Conservation (phyloP, 768 basidiomycete genomes). For the Leccinum ochraceum region DNA sequence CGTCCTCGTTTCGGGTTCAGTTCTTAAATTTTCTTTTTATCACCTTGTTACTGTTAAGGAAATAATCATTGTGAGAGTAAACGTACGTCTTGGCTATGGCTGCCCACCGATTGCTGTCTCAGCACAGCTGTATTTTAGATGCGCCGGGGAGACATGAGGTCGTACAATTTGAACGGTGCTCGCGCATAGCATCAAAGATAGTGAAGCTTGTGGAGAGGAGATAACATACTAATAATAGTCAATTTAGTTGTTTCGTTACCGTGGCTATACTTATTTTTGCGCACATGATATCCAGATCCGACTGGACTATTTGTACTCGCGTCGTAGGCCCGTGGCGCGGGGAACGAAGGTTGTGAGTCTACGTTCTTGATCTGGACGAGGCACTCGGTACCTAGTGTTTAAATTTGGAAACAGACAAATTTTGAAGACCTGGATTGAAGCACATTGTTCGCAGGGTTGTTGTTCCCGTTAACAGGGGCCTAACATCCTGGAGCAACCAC, state of each 20-base stretch:
- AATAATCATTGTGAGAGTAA: background rate
- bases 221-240: background rate
- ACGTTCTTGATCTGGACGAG: background rate
- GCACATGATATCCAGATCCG: background rate
- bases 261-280: background rate
- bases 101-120: background rate
- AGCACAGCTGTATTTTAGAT: background rate
- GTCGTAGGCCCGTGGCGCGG: too few species aligned
- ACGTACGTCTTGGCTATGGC: too few species aligned
- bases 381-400: background rate
- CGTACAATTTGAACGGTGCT: background rate
- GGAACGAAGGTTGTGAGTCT: background rate
- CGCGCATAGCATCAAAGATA: background rate
- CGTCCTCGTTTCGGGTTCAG: background rate
- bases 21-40: background rate
- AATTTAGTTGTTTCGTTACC: background rate
- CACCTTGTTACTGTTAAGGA: background rate
- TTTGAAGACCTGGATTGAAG: background rate
- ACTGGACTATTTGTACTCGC: too few species aligned
- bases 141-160: background rate
- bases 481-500: background rate
- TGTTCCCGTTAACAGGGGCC: background rate
- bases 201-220: background rate
- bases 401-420: background rate
- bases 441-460: background rate